Evolutionary conservation across 1,284 basidiomycete genomes (phyloP).

Genomic region (Tilletia horrida): DNA sequence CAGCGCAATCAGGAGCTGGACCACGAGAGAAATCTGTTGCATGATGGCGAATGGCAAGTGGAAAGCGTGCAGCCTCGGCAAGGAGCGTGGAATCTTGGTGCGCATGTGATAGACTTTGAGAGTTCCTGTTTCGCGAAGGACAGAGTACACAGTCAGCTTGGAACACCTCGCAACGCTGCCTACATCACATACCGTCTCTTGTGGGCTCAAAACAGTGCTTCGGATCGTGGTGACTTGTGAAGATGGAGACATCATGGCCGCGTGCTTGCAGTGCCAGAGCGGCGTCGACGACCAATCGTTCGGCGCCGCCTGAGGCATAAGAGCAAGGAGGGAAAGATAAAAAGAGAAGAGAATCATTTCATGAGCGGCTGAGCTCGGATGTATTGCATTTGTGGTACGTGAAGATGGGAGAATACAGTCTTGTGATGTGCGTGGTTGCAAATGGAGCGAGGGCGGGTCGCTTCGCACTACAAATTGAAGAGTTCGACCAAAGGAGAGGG

Average conservation of each 20-base stretch:
- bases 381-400: neutral
- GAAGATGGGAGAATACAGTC: too few relatives aligned
- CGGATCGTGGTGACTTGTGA: constrained; percentile 87
- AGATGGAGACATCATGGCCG: constrained; percentile 85
- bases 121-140: constrained; percentile 64
- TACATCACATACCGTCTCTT: constrained; percentile 32
- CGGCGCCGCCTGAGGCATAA: constrained; percentile 97
- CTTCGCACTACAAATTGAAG: too few relatives aligned
- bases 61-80: constrained; percentile 65
- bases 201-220: constrained; percentile 55
- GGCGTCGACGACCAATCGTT: constrained; percentile 91
- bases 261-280: constrained; percentile 78
- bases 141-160: neutral
- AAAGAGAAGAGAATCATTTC: neutral
- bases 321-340: too few relatives aligned
- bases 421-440: too few relatives aligned
- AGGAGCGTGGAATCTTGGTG: constrained; percentile 71
- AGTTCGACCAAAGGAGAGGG: too few relatives aligned
- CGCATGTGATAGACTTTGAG: constrained; percentile 76
- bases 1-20: constrained; percentile 44
- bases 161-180: neutral
- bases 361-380: neutral
- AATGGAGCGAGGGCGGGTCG: too few relatives aligned
- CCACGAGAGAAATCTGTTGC: constrained; percentile 73
- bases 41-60: constrained; percentile 86